A percentile compares a stretch with the other conserved stretches of the same genome.
Conservation (phyloP, 805 yeast species). For the Candida multigemmis region DNA sequence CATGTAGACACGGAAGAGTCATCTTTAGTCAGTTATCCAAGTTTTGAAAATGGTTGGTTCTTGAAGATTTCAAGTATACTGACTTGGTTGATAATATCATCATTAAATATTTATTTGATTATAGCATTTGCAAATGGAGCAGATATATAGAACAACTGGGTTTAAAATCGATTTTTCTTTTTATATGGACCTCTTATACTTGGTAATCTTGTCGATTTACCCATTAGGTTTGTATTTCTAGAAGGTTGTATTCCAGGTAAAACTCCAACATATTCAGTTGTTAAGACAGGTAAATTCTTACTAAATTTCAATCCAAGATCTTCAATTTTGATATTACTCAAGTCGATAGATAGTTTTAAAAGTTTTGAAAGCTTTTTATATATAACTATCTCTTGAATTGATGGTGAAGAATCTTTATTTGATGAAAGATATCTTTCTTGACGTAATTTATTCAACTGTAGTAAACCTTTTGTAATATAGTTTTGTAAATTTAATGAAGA, state of each 20-base stretch:
- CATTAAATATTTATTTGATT: slow-evolving; percentile 30
- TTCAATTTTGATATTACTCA: slow-evolving; percentile 15
- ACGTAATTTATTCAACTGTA: slow-evolving; percentile 29
- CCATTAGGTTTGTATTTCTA: too few species aligned
- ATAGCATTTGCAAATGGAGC: slow-evolving; percentile 33
- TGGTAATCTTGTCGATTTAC: slow-evolving; percentile 18
- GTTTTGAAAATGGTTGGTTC: slow-evolving; percentile 31
- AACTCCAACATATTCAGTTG: slow-evolving; percentile 67
- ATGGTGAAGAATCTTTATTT: slow-evolving; percentile 15
- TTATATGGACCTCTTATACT: slow-evolving; percentile 31
- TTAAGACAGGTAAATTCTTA: slow-evolving; percentile 55
- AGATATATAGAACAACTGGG: slow-evolving; percentile 15
- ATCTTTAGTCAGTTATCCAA: slow-evolving; percentile 12
- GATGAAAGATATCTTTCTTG: slow-evolving; percentile 28
- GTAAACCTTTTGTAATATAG: slow-evolving; percentile 20
- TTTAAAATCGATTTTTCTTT: slow-evolving; percentile 15
- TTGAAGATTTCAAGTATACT: slow-evolving; percentile 21
- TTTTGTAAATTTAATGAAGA: slow-evolving; percentile 24
- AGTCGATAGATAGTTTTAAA: slow-evolving; percentile 20
- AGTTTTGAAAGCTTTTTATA: slow-evolving; percentile 22
- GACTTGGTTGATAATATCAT: slow-evolving; percentile 32
- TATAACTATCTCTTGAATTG: slow-evolving; percentile 14
- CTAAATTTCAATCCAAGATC: slow-evolving; percentile 20
- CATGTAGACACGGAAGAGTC: slow-evolving; percentile 5
- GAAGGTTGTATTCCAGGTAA: slow-evolving; percentile 51